A percentile compares a stretch with the other conserved stretches of the same genome.
These are phyloP conservation scores for Letharia lupina DNA, from an alignment of 495 filamentous ascomycete species.

Conservation along the genomic window DNA sequence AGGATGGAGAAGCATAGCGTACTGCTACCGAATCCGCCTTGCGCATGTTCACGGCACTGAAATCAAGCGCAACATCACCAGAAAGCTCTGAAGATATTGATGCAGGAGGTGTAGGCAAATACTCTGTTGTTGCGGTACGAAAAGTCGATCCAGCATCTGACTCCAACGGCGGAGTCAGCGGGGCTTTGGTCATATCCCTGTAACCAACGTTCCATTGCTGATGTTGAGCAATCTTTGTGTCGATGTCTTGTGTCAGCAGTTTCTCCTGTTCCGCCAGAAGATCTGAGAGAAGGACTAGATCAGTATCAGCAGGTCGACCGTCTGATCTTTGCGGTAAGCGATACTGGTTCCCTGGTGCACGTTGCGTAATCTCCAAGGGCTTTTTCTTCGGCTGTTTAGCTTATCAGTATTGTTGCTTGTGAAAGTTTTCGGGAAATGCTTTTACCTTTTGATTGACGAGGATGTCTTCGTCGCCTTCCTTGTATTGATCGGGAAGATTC, in stretches of 20 bases:
- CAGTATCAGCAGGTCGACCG: slow-evolving; percentile 60
- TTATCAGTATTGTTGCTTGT: slow-evolving; percentile 33
- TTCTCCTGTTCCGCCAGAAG: slow-evolving; percentile 75
- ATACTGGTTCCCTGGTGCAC: slow-evolving; percentile 47
- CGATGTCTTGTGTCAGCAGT: slow-evolving; percentile 65
- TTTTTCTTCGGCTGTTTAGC: slow-evolving; percentile 61
- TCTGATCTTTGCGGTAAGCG: slow-evolving; percentile 63
- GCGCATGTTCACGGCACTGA: slow-evolving; percentile 29
- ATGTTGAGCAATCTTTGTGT: slow-evolving; percentile 72
- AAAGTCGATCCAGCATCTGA: slow-evolving; percentile 52
- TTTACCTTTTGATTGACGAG: slow-evolving; percentile 87
- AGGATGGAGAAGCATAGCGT: slow-evolving; percentile 41
- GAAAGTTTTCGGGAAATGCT: not conserved
- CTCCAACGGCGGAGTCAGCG: slow-evolving; percentile 61
- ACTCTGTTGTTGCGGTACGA: slow-evolving; percentile 72
- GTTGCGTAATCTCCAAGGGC: slow-evolving; percentile 45
- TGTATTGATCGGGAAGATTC: slow-evolving; percentile 64
- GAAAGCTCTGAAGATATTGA: slow-evolving; percentile 60
- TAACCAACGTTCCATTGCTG: slow-evolving; percentile 78
- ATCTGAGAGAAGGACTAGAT: slow-evolving; percentile 68
- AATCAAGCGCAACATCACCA: slow-evolving; percentile 36
- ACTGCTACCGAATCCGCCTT: slow-evolving; percentile 37
- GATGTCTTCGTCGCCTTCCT: slow-evolving; percentile 81
- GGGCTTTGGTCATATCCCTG: slow-evolving; percentile 73
- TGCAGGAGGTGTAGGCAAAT: slow-evolving; percentile 78